Evolutionary conservation across 768 basidiomycete species (phyloP), one percentile per base, ranked within the genome.

Genomic region (Calocybe gangraenosa): DNA sequence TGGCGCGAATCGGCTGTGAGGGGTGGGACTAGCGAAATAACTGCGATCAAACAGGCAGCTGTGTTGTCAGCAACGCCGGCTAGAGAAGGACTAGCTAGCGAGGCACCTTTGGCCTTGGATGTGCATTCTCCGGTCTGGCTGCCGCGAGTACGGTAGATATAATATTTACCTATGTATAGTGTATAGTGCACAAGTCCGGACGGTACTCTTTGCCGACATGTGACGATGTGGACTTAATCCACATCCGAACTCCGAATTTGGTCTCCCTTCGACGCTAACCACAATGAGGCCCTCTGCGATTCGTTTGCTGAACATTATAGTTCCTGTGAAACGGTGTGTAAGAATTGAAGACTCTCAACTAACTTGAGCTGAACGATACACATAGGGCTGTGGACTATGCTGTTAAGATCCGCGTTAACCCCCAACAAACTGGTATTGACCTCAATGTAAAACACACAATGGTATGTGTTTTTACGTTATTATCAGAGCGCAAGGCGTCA

Each of bases 381-480:
- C 41, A 21, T 51, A 96, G 91, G 51, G 84, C 89, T 41, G 87
- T 99, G 41, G 96, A 98, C 70, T 99, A 90, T 81, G 87, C 92
- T 3, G 92, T 95, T 67, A 98, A 97, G 76, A 96, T 99, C 69
- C 88, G 95, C 41, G 92, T 99, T 40, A 95, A 95, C 62, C 80
- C 92, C 5, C 83, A 87, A 53, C 92, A 96, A 60, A 96, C 92
- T 28, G 96, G 93, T 11, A 82, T 99, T 33, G 95, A 99, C 73
- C 84, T 89, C 45, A 92, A 87, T 64, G 95, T 96, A 56, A 99
- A 99, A 76, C 96, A 99, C 69, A 94, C 92, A 1, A 97, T 99
- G 94, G 95, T 93, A 53, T 54, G 83, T 56, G 7, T 10, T 30
- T 23, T 32, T 28, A 23, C 28, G 17, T 50, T 25, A 15, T 7